phyloP scores from a whole-genome alignment of 768 basidiomycete genomes.

The Psilocybe cyanescens region DNA sequence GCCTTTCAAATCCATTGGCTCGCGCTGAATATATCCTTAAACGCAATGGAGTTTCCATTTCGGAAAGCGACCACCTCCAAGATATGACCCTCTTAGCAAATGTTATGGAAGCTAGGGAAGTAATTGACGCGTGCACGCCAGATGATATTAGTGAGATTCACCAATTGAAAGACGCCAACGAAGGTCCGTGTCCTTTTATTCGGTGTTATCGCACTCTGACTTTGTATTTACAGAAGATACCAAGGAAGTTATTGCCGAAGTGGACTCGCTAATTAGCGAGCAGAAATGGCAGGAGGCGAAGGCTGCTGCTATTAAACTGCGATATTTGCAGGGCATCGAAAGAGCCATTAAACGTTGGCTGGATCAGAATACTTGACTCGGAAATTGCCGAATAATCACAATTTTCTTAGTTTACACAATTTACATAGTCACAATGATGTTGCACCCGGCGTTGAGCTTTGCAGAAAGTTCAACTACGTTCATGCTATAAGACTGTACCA shows the following conservation, averaged over 20 bases:
- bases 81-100: conserved; percentile 74
- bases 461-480: neutral
- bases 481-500: too few relatives aligned
- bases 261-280: conserved; percentile 53
- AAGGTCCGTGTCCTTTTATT: conserved; percentile 39
- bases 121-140: conserved; percentile 61
- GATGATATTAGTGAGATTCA: conserved; percentile 51
- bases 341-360: conserved; percentile 49
- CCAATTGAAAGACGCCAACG: conserved; percentile 55
- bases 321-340: conserved; percentile 73
- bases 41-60: conserved; percentile 56
- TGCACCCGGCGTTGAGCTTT: conserved; percentile 11
- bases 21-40: conserved; percentile 84
- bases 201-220: conserved; percentile 1
- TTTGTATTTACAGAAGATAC: conserved; percentile 51
- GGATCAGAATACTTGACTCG: conserved; percentile 28
- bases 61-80: conserved; percentile 73
- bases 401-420: conserved; percentile 2
- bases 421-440: neutral
- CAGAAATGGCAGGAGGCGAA: conserved; percentile 64
- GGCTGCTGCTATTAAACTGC: conserved; percentile 64
- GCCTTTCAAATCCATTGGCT: conserved; percentile 69
- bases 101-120: conserved; percentile 81
- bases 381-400: conserved; percentile 21
- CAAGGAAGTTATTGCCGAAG: conserved; percentile 40